Evolutionary conservation across 2,329 filamentous ascomycete species (phyloP), one percentile per base, ranked within the genome.

Genomic region (Cryphonectria nitschkei): DNA sequence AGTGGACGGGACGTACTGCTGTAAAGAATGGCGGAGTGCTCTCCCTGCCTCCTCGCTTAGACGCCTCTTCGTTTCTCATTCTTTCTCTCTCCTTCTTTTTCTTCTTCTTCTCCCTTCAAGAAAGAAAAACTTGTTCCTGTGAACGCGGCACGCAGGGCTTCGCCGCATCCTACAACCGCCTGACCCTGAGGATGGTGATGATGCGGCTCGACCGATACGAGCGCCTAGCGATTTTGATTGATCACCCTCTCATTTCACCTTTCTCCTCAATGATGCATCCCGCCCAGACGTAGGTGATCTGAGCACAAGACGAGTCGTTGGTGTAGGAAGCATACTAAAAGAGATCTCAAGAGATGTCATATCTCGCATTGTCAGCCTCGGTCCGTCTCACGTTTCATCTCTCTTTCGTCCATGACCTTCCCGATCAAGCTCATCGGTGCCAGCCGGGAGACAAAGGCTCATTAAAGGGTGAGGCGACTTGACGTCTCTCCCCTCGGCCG

Each of bases 361-460:
- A 63, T 29, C n/a, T 63, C 61, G 37, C 37, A 46, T 43, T 39
- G 39, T 63, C 61, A 63, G 61, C 29, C 39, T 63, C 11, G 61
- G 61, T 46, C 61, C 61, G 61, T 41, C 60, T 63, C 60, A 63
- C 37, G 37, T 9, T n/a, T 16, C 34, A 43, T 26, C 37, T 6
- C 11, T n/a, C 11, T 9, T 19, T 43, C 9, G 32, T 43, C 60
- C 22, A 39, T n/a, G 22, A 39, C 34, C 60, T 63, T 41, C 37
- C 61, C 39, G 5, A 43, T 29, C 9, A 29, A 46, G 61, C 13
- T 39, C n/a, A 1, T 46, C 13, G 32, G n/a, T 29, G 13, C 61
- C 37, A 29, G 13, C 26, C 37, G 37, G 13, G 19, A n/a, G 11
- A n/a, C 26, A 29, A 13, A 43, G 3, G 61, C 29, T 16, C 22